Percentiles rank a stretch among this genome's conserved stretches.
These are phyloP conservation scores for Cantharellus cinnabarinus DNA, from an alignment of 768 basidiomycete genomes.

Conservation along the genomic window DNA sequence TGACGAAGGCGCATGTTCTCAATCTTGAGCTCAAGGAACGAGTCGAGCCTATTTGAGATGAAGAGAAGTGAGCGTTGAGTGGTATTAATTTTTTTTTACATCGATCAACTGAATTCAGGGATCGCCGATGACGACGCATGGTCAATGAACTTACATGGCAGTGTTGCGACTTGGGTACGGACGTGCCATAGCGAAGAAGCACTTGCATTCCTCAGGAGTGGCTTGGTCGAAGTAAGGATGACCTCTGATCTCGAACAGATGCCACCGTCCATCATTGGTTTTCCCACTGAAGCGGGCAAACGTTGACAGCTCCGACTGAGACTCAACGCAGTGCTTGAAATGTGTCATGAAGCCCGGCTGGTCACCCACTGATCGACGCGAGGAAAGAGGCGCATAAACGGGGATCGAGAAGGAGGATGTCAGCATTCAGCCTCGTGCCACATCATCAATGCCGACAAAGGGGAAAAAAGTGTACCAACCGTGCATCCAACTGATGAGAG, in stretches of 20 bases:
- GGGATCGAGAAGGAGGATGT: not conserved
- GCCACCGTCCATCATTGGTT: slow-evolving; percentile 4
- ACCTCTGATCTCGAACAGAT: slow-evolving; percentile 54
- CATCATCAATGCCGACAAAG: not conserved
- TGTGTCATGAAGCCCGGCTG: slow-evolving; percentile 6
- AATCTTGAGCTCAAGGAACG: slow-evolving; percentile 57
- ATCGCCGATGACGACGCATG: not conserved
- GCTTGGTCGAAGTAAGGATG: slow-evolving; percentile 27
- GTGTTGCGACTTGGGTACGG: slow-evolving; percentile 58
- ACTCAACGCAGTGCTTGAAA: slow-evolving; percentile 29
- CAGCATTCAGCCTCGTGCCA: slow-evolving; percentile 16
- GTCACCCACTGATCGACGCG: slow-evolving; percentile 8
- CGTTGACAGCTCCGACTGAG: slow-evolving; percentile 27
- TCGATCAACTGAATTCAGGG: not conserved
- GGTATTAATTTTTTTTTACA: no score
- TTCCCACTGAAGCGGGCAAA: slow-evolving; percentile 35
- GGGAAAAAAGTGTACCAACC: slow-evolving; percentile 21
- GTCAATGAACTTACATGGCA: slow-evolving; percentile 30
- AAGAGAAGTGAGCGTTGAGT: no score
- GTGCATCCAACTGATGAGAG: slow-evolving; percentile 44
- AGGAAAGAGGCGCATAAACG: not conserved
- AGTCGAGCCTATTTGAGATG: slow-evolving; percentile 14
- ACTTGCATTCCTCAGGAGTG: slow-evolving; percentile 24
- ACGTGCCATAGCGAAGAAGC: slow-evolving; percentile 55
- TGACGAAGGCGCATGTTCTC: slow-evolving; percentile 68